A percentile compares a stretch with the other conserved stretches of the same genome.
Conservation (phyloP, 352 stramenopile species). For the Phytophthora hibernalis region DNA sequence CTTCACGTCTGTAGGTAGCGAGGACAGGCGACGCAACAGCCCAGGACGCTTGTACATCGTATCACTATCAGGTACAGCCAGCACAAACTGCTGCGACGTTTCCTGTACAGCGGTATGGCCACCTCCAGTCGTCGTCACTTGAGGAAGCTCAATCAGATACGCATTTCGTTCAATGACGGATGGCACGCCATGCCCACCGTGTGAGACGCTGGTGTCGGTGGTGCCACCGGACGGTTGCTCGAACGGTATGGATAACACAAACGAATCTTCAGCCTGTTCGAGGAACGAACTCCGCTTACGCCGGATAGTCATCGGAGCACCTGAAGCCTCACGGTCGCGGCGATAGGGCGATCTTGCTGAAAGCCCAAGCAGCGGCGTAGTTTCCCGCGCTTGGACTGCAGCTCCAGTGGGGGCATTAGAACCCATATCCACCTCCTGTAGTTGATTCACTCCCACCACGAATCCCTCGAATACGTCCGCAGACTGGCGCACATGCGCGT, state of each 20-base stretch:
- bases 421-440: constrained; percentile 51
- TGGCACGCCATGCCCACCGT: constrained; percentile 26
- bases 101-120: constrained; percentile 34
- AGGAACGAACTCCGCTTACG: constrained; percentile 78
- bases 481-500: constrained; percentile 53
- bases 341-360: constrained; percentile 30
- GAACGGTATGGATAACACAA: constrained; percentile 84
- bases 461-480: constrained; percentile 81
- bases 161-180: constrained; percentile 64
- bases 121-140: constrained; percentile 48
- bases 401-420: constrained; percentile 5
- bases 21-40: constrained; percentile 65
- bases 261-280: constrained; percentile 74
- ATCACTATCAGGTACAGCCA: constrained; percentile 72
- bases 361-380: constrained; percentile 62
- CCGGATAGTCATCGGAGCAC: constrained; percentile 47
- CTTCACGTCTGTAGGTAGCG: constrained; percentile 73
- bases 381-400: constrained; percentile 47
- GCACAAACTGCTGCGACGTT: constrained; percentile 69
- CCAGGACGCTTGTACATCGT: constrained; percentile 62
- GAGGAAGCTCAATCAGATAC: constrained; percentile 81
- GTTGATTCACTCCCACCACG: constrained; percentile 81
- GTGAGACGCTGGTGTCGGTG: constrained; percentile 14
- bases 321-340: constrained; percentile 24
- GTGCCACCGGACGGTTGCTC: constrained; percentile 43